Conservation (phyloP, 164 flowering plant genomes). For the Taxillus chinensis region DNA sequence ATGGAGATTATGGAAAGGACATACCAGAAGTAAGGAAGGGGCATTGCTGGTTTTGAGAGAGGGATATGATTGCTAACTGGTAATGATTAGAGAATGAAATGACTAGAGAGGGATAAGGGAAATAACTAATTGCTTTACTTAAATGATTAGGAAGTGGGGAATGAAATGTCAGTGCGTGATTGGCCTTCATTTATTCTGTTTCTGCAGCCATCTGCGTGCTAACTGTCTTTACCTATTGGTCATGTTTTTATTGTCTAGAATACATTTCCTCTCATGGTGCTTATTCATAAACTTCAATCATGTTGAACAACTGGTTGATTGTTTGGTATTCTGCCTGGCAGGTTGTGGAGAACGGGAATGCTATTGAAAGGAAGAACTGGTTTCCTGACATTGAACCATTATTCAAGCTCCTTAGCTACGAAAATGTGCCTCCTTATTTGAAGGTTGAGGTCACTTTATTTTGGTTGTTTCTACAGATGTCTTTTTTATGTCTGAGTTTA, state of each 20-base stretch:
- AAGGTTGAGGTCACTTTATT: conserved; percentile 42
- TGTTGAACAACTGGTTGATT: not conserved
- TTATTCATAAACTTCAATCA: not conserved
- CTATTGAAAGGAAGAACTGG: conserved; percentile 74
- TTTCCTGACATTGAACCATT: conserved; percentile 94
- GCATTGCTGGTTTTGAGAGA: too few species aligned
- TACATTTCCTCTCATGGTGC: not conserved
- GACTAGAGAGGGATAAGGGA: too few species aligned
- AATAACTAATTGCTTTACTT: too few species aligned
- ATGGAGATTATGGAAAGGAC: too few species aligned
- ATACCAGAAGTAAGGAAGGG: too few species aligned
- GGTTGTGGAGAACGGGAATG: conserved; percentile 88
- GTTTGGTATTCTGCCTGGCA: conserved; percentile 11
- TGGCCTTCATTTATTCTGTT: too few species aligned
- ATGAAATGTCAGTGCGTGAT: too few species aligned
- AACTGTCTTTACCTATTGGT: too few species aligned
- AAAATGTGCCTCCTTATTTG: conserved; percentile 91
- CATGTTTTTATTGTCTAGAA: not conserved
- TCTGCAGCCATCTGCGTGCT: too few species aligned
- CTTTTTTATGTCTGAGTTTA: not conserved
- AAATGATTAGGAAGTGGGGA: too few species aligned
- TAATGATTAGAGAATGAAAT: too few species aligned
- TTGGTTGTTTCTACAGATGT: not conserved
- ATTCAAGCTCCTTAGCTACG: conserved; percentile 93
- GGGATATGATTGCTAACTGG: too few species aligned